Evolutionary conservation across 768 basidiomycete genomes (phyloP).

Genomic region (Pulveroboletus sp.): DNA sequence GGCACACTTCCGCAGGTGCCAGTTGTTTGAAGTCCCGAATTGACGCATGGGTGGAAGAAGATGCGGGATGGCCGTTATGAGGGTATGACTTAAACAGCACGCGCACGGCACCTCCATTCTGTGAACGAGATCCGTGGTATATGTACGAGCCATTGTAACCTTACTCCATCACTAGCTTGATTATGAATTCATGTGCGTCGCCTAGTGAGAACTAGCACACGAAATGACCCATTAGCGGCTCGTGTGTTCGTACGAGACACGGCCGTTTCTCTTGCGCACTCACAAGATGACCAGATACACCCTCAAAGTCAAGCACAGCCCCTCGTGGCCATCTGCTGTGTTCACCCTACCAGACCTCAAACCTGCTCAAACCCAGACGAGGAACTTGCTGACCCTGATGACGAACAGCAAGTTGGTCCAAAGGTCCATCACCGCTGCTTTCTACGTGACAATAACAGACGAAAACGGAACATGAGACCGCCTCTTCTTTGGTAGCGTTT

Average conservation of each 20-base stretch:
- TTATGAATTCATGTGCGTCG: background rate
- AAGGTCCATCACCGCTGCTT: background rate
- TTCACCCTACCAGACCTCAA: slow-evolving; percentile 38
- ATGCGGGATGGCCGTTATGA: background rate
- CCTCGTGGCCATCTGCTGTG: slow-evolving; percentile 43
- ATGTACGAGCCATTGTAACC: background rate
- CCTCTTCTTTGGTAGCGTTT: background rate
- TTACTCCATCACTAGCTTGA: background rate
- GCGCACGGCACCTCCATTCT: background rate
- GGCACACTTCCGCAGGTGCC: slow-evolving; percentile 33
- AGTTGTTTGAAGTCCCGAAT: slow-evolving; percentile 33
- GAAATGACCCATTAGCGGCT: too few relatives aligned
- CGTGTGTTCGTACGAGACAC: too few relatives aligned
- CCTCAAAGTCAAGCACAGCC: slow-evolving; percentile 36
- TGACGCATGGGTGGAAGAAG: background rate
- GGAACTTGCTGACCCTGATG: slow-evolving; percentile 18
- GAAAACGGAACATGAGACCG: background rate
- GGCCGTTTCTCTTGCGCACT: too few relatives aligned
- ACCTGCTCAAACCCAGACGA: slow-evolving; percentile 29
- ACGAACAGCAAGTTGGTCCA: slow-evolving; percentile 11
- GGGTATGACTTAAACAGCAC: background rate
- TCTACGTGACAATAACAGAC: slow-evolving; percentile 8
- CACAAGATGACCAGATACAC: too few relatives aligned
- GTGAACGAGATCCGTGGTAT: background rate
- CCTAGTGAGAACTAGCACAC: background rate